phyloP scores from a whole-genome alignment of 371 early-diverging fungal genomes.

The Apophysomyces ossiformis region DNA sequence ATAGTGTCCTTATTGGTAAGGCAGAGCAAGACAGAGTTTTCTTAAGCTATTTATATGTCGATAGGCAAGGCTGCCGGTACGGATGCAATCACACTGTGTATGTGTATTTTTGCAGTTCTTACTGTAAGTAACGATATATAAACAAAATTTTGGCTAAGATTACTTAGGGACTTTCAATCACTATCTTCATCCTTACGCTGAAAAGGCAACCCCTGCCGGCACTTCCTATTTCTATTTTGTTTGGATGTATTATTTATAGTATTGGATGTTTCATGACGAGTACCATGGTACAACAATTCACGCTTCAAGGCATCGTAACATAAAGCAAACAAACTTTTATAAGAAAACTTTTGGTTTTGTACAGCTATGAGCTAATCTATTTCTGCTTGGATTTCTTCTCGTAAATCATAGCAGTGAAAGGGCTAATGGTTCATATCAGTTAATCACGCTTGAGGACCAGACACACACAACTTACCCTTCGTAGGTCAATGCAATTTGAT shows the following conservation, averaged over 20 bases:
- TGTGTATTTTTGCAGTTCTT: conserved; percentile 26
- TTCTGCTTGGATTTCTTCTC: conserved; percentile 55
- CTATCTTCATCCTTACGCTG: conserved; percentile 26
- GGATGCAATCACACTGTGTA: conserved; percentile 21
- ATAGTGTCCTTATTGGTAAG: conserved; percentile 25
- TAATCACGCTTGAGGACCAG: background rate
- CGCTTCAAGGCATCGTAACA: background rate
- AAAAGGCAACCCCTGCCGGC: conserved; percentile 25
- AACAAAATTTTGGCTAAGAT: background rate
- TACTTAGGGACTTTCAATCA: conserved; percentile 21
- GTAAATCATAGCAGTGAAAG: conserved; percentile 84
- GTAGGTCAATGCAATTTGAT: conserved; percentile 74
- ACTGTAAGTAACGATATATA: conserved; percentile 15
- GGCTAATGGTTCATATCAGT: conserved; percentile 36
- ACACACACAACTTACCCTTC: conserved; percentile 70
- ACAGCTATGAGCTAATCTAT: background rate
- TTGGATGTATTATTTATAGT: conserved; percentile 25
- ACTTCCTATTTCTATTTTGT: conserved; percentile 27
- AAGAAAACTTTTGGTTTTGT: background rate
- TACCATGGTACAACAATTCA: conserved; percentile 12
- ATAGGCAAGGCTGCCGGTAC: conserved; percentile 25
- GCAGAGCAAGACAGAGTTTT: conserved; percentile 6
- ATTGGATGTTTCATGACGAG: conserved; percentile 24
- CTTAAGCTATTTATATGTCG: background rate
- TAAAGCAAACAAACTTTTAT: background rate